A percentile compares a stretch with the other conserved stretches of the same genome.
Conservation (phyloP, 257 asterid species). For the Rubia yunnanensis region DNA sequence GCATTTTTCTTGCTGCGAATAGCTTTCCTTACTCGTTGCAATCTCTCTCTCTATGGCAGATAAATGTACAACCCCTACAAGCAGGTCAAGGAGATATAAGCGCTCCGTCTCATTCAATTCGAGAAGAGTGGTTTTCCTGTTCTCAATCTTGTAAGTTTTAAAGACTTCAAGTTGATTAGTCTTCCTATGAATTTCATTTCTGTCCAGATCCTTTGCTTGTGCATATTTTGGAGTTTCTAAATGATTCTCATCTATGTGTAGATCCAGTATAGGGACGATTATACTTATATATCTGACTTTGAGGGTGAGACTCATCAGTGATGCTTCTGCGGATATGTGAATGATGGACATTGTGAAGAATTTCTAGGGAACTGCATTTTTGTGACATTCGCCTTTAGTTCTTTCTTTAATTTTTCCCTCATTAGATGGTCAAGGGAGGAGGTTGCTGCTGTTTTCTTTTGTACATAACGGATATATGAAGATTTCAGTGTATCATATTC, state of each 20-base stretch:
- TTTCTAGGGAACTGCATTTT: conserved; percentile 13
- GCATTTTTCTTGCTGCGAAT: not conserved
- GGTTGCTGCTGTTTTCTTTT: not conserved
- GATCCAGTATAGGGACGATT: conserved; percentile 92
- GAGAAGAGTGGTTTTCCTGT: conserved; percentile 80
- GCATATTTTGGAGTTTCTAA: not conserved
- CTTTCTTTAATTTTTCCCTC: not conserved
- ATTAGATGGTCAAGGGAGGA: conserved; percentile 3
- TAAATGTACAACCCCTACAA: conserved; percentile 34
- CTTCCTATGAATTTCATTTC: not conserved
- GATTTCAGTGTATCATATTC: conserved; percentile 7
- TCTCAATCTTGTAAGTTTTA: conserved; percentile 81
- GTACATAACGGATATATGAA: conserved; percentile 26
- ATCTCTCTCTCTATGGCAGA: conserved; percentile 29
- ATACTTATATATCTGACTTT: conserved; percentile 78
- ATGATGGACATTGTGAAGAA: conserved; percentile 12
- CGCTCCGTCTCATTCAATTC: conserved; percentile 84
- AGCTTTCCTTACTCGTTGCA: conserved; percentile 5
- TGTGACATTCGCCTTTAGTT: conserved; percentile 2
- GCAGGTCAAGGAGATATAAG: conserved; percentile 78
- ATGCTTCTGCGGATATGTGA: conserved; percentile 42
- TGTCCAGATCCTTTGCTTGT: not conserved
- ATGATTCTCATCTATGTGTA: conserved; percentile 17
- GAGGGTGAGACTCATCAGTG: conserved; percentile 59
- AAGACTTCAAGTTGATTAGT: conserved; percentile 6